These are phyloP conservation scores for Lavandula angustifolia DNA, from an alignment of 257 asterid genomes.

Conservation along the genomic window DNA sequence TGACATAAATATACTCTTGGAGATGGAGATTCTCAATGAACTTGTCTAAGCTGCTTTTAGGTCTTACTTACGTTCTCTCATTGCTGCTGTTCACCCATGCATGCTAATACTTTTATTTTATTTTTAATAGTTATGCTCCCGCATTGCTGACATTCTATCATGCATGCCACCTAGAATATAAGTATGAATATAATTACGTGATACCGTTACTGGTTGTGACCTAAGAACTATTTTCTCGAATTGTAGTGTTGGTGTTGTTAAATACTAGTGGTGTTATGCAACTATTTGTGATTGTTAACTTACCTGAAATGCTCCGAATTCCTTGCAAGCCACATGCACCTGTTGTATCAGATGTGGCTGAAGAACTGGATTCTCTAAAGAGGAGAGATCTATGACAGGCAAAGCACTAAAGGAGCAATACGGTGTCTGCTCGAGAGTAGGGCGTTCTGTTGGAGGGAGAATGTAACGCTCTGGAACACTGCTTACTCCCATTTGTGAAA, in stretches of 20 bases:
- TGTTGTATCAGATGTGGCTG: slow-evolving; percentile 36
- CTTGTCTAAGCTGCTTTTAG: slow-evolving; percentile 14
- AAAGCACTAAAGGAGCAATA: slow-evolving; percentile 28
- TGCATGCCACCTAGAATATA: slow-evolving; percentile 15
- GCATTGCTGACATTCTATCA: slow-evolving; percentile 7
- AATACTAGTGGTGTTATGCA: slow-evolving; percentile 3
- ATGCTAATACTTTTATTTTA: too few species aligned
- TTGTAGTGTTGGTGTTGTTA: background rate
- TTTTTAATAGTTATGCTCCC: background rate
- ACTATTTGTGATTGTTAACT: background rate
- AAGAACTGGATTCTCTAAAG: slow-evolving; percentile 34
- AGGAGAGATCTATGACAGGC: slow-evolving; percentile 52
- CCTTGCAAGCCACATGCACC: slow-evolving; percentile 46
- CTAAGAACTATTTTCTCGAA: slow-evolving; percentile 1
- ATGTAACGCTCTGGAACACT: slow-evolving; percentile 44
- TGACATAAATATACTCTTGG: background rate
- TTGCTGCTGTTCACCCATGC: slow-evolving; percentile 9
- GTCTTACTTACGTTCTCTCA: background rate
- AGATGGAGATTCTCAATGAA: background rate
- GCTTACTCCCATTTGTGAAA: slow-evolving; percentile 40
- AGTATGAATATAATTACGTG: slow-evolving; percentile 25
- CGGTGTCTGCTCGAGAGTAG: slow-evolving; percentile 26
- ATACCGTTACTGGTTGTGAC: background rate
- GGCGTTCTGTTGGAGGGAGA: slow-evolving; percentile 52
- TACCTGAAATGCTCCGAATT: slow-evolving; percentile 58